These are phyloP conservation scores for Rhodosorus marinus DNA, from an alignment of 23 red algal species.

Conservation along the genomic window DNA sequence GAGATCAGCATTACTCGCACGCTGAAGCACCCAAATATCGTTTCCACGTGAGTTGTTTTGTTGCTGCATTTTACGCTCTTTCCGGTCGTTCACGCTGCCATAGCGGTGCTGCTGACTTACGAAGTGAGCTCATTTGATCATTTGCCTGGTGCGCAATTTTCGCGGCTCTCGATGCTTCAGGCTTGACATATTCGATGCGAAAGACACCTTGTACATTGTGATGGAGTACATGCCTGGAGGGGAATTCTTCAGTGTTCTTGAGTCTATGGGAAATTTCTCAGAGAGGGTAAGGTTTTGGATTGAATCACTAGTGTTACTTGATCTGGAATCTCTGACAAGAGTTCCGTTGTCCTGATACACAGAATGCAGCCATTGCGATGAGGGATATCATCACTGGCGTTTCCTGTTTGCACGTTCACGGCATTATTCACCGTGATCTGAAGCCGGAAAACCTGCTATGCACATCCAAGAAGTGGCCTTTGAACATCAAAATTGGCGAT, in stretches of 20 bases:
- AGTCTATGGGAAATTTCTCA: conserved; percentile 41
- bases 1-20: conserved; percentile 65
- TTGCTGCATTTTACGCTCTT: no score
- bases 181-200: conserved; percentile 72
- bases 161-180: no score
- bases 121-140: no score
- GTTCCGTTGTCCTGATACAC: no score
- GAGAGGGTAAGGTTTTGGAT: no score
- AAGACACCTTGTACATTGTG: conserved; percentile 32
- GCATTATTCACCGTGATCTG: conserved; percentile 68
- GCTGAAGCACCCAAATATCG: conserved; percentile 53
- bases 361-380: conserved; percentile 39
- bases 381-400: conserved; percentile 54
- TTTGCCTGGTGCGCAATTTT: no score
- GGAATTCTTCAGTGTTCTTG: conserved; percentile 75
- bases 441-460: conserved; percentile 80
- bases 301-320: no score
- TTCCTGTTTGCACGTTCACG: conserved; percentile 41
- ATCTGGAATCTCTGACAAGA: no score
- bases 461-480: conserved; percentile 39
- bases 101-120: no score
- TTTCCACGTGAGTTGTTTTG: conserved; percentile 57
- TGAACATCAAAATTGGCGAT: conserved; percentile 80
- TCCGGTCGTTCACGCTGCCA: no score
- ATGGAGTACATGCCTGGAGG: conserved; percentile 62